Evolutionary conservation across 495 filamentous ascomycete genomes (phyloP), one percentile per base, ranked within the genome.

Genomic region (Talaromyces trachyspermus): DNA sequence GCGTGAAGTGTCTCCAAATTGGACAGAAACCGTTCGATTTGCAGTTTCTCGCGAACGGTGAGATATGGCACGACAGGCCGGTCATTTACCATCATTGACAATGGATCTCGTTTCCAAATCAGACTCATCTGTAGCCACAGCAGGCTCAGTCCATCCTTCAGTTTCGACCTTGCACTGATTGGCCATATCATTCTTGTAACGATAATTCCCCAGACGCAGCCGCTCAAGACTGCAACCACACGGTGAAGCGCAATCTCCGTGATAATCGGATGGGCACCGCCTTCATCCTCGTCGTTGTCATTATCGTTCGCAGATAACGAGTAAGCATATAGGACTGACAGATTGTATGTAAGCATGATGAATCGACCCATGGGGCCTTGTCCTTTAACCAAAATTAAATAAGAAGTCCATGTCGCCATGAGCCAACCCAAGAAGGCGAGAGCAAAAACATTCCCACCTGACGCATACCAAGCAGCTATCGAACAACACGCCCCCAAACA

Each of bases 311-410:
- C 81, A 0, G 86, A 81, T 5, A 96, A 75, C 17, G 86, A 89
- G 65, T 97, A 98, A 2, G 89, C 88, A 60, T 97, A 98, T 27
- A 98, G 76, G 11, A 87, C 88, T 5, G 88, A 91, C n/a, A 98
- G 79, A 59, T 98, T 98, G 71, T 96, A 98, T 5, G 91, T 95
- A 33, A 98, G 78, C 64, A 94, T 76, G 49, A 88, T 87, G 59
- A 95, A 96, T 36, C 92, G 80, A 19, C 90, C 92, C 69, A 97
- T 84, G 0, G 92, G 88, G 2, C 87, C 89, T 63, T 92, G 88
- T 30, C 84, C 83, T 61, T 78, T 77, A 25, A 78, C 89, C 22
- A 96, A 63, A 48, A 95, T 95, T 48, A 97, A 80, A 63, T 89
- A 95, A 53, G 91, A 89, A 36, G 84, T 89, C 63, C 81, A 84